Conservation (phyloP, 805 yeast species). For the Candida morakotiae region DNA sequence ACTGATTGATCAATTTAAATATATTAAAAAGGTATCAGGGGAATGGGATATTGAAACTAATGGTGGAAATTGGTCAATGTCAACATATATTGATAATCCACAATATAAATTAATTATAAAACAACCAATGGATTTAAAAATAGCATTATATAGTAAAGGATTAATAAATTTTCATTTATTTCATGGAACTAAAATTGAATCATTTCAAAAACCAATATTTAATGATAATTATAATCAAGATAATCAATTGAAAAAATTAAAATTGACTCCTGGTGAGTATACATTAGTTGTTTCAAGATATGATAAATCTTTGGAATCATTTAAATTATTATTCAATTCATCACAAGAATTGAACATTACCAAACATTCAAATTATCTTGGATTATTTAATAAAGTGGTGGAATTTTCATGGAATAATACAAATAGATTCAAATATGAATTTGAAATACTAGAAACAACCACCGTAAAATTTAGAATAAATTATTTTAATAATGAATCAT, state of each 20-base stretch:
- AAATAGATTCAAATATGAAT: constrained; percentile 34
- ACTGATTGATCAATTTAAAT: constrained; percentile 24
- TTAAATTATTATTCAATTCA: constrained; percentile 24
- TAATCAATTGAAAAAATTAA: constrained; percentile 16
- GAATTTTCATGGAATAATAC: constrained; percentile 34
- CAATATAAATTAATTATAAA: constrained; percentile 37
- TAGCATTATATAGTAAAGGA: constrained; percentile 18
- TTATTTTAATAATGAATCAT: constrained; percentile 14
- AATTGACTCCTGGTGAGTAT: constrained; percentile 34
- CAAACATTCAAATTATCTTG: constrained; percentile 6
- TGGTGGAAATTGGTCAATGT: constrained; percentile 54
- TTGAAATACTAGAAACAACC: constrained; percentile 19
- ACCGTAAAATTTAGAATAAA: constrained; percentile 23
- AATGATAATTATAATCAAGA: constrained; percentile 30
- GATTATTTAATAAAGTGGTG: constrained; percentile 4
- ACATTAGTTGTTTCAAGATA: constrained; percentile 46
- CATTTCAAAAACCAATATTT: constrained; percentile 26
- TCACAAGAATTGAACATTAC: constrained; percentile 4
- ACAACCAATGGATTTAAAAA: constrained; percentile 13
- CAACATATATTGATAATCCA: constrained; percentile 51
- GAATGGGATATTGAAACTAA: constrained; percentile 42
- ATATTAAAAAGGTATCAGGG: constrained; percentile 23
- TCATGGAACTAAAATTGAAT: constrained; percentile 17
- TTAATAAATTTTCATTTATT: constrained; percentile 43
- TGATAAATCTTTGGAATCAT: constrained; percentile 25